Evolutionary conservation across 495 filamentous ascomycete genomes (phyloP).

Genomic region (Chaetomidium leptoderma): DNA sequence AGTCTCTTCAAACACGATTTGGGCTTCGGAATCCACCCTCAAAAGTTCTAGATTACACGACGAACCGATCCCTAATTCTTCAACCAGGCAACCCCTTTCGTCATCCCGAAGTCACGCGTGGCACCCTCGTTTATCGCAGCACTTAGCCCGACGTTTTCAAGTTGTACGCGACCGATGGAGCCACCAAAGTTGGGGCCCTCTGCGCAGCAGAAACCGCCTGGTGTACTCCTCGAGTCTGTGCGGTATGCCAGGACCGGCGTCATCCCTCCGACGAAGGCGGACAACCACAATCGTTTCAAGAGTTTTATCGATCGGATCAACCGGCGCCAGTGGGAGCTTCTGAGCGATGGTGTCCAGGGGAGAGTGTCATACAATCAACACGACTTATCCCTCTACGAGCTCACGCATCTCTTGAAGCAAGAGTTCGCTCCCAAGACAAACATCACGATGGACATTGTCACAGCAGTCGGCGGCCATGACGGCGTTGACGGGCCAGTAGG

Average conservation of each 20-base stretch:
- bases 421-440: conserved; percentile 19
- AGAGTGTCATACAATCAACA: conserved; percentile 26
- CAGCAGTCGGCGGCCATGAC: conserved; percentile 19
- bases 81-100: no score
- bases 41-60: no score
- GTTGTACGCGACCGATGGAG: not conserved
- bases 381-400: conserved; percentile 22
- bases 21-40: no score
- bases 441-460: conserved; percentile 21
- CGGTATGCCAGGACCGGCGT: conserved; percentile 1
- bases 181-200: not conserved
- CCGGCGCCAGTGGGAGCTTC: conserved; percentile 19
- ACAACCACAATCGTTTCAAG: conserved; percentile 19
- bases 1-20: no score
- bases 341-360: conserved; percentile 16
- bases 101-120: no score
- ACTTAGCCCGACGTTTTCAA: no score
- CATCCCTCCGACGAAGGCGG: conserved; percentile 7
- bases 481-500: conserved; percentile 7
- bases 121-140: no score
- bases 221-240: not conserved
- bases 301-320: conserved; percentile 23
- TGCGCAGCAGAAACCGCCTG: not conserved
- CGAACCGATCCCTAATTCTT: no score
- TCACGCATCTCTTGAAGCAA: conserved; percentile 20